These are phyloP conservation scores for Leccinum solheimii DNA, from an alignment of 1,284 basidiomycete species.

Conservation along the genomic window DNA sequence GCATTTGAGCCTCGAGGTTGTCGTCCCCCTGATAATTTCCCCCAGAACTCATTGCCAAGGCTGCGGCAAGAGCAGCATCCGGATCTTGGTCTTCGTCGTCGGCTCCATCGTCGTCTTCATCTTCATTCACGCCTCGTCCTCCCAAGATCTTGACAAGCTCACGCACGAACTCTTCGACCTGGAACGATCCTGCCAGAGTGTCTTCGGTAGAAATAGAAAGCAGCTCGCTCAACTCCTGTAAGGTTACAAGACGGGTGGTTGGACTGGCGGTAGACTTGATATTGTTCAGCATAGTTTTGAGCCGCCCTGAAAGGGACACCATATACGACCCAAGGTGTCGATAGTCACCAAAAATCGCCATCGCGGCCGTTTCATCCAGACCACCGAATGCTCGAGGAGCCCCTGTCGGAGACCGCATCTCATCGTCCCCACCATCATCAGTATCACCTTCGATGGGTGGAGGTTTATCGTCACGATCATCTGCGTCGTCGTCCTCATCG, in stretches of 20 bases:
- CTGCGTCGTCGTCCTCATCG: slow-evolving; percentile 47
- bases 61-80: slow-evolving; percentile 83
- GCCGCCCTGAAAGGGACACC: slow-evolving; percentile 81
- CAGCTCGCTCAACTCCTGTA: slow-evolving; percentile 94
- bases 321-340: slow-evolving; percentile 88
- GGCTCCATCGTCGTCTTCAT: slow-evolving; percentile 60
- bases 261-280: slow-evolving; percentile 83
- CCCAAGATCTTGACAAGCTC: slow-evolving; percentile 93
- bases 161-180: slow-evolving; percentile 87
- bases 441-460: slow-evolving; percentile 38
- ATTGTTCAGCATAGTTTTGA: slow-evolving; percentile 88
- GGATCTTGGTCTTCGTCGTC: slow-evolving; percentile 72
- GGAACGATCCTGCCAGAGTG: slow-evolving; percentile 92
- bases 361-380: slow-evolving; percentile 72
- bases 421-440: slow-evolving; percentile 46
- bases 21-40: slow-evolving; percentile 72
- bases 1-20: slow-evolving; percentile 87
- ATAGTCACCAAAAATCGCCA: slow-evolving; percentile 84
- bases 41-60: slow-evolving; percentile 72
- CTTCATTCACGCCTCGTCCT: slow-evolving; percentile 72
- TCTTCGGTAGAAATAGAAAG: slow-evolving; percentile 98
- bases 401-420: slow-evolving; percentile 31
- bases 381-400: slow-evolving; percentile 51
- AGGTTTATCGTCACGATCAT: slow-evolving; percentile 49
- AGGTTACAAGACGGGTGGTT: slow-evolving; percentile 80